Conservation (phyloP, 139 green algal species). For the Limnomonas spitsbergensis region DNA sequence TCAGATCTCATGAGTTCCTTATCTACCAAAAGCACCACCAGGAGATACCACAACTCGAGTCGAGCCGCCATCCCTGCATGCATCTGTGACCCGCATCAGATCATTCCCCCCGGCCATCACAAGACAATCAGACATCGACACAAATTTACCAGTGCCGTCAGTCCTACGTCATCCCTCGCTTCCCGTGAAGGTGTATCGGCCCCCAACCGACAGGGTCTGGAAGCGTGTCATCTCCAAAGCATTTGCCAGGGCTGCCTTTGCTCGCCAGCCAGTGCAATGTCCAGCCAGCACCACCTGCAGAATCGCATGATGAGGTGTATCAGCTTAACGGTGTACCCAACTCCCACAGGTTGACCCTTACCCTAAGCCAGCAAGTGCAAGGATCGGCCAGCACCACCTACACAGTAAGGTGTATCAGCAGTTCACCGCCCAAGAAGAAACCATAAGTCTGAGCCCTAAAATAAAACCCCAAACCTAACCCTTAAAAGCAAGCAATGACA, state of each 20-base stretch:
- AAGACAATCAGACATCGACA: too few species aligned
- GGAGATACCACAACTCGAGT: too few species aligned
- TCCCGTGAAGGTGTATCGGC: constrained; percentile 18
- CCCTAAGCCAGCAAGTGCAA: neutral
- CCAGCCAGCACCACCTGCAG: constrained; percentile 25
- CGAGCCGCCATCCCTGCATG: too few species aligned
- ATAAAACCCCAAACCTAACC: constrained; percentile 43
- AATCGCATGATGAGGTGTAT: constrained; percentile 26
- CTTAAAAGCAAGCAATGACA: constrained; percentile 42
- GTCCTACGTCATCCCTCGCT: too few species aligned
- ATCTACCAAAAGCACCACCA: too few species aligned
- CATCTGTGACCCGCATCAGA: too few species aligned
- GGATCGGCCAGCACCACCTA: neutral
- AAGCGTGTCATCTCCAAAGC: constrained; percentile 17
- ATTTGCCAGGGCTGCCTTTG: constrained; percentile 19
- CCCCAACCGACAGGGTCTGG: constrained; percentile 22
- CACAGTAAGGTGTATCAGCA: constrained; percentile 18
- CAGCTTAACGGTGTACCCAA: constrained; percentile 21
- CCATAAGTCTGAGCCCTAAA: too few species aligned
- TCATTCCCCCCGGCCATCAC: too few species aligned
- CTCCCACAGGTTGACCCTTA: constrained; percentile 39
- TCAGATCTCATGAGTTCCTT: too few species aligned
- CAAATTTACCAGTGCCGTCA: too few species aligned
- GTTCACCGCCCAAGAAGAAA: too few species aligned
- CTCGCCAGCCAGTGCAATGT: constrained; percentile 44